Base-by-base conservation (phyloP, 2,329 filamentous ascomycete species). In the Aspergillus fumigatus region DNA sequence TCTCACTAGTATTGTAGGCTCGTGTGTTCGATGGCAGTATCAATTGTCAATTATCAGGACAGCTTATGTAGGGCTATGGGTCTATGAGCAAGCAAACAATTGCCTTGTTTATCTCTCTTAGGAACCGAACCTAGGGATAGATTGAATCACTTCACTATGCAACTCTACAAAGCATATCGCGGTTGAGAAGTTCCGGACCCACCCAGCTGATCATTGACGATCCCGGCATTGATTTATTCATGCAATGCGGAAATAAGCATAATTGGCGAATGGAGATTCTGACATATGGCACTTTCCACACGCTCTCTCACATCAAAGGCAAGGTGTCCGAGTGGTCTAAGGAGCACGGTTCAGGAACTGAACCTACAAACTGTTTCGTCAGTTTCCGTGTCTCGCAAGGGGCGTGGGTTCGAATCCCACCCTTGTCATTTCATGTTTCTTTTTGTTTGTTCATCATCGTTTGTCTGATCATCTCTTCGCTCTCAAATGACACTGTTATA, bases 141-240 rank as follows among this genome's bases (percentile, higher is more conserved):
- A 32, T 23, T 23, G 29, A 32, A 1, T 9, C 29, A 40, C 2
- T 4, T 9, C 29, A 40, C 2, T 25, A 11, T 32, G 17, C 14
- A 11, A 5, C 32, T 35, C 17, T 38, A 3, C 14, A 17, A 38
- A 38, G 32, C 14, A 38, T 38, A 17, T 17, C 32, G 17, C 2
- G 0, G 32, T 38, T 17, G 5, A 17, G 32, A 17, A 17, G 32
- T n/a, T 45, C 17, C 53, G 27, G 49, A 45, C 48, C 48, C 45
- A 52, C 27, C 50, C 54, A 50, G 54, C 49, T 50, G 54, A 55
- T 55, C 54, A 23, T 32, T n/a, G 49, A 17, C 26, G 40, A 55
- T 52, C 27, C 11, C 32, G 6, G 5, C 14, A 38, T 38, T 17
- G 17, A 17, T 38, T 38, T 38, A 38, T 17, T 14, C 32, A 38